A percentile compares a stretch with the other conserved stretches of the same genome.
These are phyloP conservation scores for Blastocrithidia nonstop DNA, from an alignment of 208 protist genomes.

Conservation along the genomic window DNA sequence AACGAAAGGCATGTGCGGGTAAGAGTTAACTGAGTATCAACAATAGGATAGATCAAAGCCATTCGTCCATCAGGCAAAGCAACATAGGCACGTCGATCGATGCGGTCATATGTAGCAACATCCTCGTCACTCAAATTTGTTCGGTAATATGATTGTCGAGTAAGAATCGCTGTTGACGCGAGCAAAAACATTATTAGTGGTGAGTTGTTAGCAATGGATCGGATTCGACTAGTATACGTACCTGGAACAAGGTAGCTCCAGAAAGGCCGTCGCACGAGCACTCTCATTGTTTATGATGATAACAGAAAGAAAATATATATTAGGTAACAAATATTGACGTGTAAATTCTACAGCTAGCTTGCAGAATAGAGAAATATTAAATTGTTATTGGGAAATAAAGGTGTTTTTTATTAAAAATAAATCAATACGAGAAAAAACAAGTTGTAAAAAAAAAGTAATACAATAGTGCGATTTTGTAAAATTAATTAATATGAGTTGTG, in stretches of 20 bases:
- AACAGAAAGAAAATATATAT: background rate
- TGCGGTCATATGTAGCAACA: conserved; percentile 62
- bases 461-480: too few relatives aligned
- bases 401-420: background rate
- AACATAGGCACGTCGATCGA: conserved; percentile 81
- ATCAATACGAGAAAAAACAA: too few relatives aligned
- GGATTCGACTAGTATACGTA: conserved; percentile 61
- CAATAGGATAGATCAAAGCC: conserved; percentile 79
- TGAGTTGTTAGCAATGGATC: conserved; percentile 44
- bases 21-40: conserved; percentile 71
- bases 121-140: conserved; percentile 67
- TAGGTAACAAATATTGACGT: background rate
- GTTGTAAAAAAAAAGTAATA: too few relatives aligned
- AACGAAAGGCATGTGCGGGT: conserved; percentile 63
- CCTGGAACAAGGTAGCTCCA: conserved; percentile 56
- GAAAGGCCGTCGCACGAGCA: conserved; percentile 58
- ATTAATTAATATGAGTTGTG: too few relatives aligned
- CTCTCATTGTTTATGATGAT: conserved; percentile 7
- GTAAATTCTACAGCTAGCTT: background rate
- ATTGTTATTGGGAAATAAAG: conserved; percentile 1
- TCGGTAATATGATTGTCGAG: conserved; percentile 80
- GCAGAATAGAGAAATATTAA: conserved; percentile 1
- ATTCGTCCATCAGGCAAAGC: conserved; percentile 82
- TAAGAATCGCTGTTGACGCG: conserved; percentile 44
- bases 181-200: conserved; percentile 59